Conservation (phyloP, 169 alveolate species). For the Toxoplasma gondii region DNA sequence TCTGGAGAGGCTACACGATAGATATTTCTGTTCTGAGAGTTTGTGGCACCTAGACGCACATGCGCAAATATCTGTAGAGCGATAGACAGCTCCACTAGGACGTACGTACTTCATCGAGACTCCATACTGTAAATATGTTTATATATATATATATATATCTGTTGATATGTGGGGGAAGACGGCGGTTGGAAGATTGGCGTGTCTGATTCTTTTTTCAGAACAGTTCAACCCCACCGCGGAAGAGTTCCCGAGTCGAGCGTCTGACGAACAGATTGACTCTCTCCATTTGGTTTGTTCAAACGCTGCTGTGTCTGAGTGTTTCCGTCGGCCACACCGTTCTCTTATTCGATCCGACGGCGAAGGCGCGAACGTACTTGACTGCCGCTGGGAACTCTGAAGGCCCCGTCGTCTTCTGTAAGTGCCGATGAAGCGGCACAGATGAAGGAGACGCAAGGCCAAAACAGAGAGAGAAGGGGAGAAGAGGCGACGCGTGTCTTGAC, state of each 20-base stretch:
- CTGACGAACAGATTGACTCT: conserved; percentile 59
- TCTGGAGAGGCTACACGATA: no score
- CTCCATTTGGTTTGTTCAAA: conserved; percentile 36
- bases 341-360: neutral
- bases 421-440: neutral
- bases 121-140: neutral
- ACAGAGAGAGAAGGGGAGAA: no score
- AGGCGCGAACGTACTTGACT: neutral
- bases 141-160: neutral
- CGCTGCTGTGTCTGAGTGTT: conserved; percentile 2
- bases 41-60: no score
- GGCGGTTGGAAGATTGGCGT: no score
- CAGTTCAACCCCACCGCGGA: conserved; percentile 41
- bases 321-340: conserved; percentile 23
- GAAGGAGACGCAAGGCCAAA: no score
- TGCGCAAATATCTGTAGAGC: no score
- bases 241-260: conserved; percentile 65
- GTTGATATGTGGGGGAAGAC: neutral
- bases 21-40: no score
- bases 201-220: conserved; percentile 10
- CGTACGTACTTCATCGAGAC: no score
- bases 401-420: conserved; percentile 3
- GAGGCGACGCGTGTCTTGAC: no score
- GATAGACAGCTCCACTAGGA: no score
- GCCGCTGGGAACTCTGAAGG: neutral